A percentile compares a stretch with the other conserved stretches of the same genome.
Conservation (phyloP, 768 basidiomycete species). For the Pleurotus tuoliensis region DNA sequence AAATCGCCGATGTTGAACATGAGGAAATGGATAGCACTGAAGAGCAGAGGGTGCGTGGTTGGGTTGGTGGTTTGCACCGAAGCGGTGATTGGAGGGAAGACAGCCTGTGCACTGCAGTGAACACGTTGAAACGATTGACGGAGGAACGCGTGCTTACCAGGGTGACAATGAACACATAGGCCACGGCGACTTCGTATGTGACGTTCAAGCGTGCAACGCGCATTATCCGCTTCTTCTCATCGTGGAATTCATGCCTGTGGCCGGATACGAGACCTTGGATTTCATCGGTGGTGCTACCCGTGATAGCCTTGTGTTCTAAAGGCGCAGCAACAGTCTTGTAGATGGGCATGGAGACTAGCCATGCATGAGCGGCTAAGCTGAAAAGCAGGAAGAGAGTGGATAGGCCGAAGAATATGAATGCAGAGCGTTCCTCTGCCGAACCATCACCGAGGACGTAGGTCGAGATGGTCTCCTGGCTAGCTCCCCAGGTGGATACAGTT, state of each 20-base stretch:
- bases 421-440: slow-evolving; percentile 61
- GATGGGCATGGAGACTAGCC: slow-evolving; percentile 53
- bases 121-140: not conserved
- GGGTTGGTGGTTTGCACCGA: slow-evolving; percentile 67
- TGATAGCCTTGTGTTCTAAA: slow-evolving; percentile 34
- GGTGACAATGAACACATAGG: slow-evolving; percentile 75
- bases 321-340: slow-evolving; percentile 54
- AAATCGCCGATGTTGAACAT: slow-evolving; percentile 75
- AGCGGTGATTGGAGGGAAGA: slow-evolving; percentile 84
- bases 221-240: slow-evolving; percentile 40
- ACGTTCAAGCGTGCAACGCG: slow-evolving; percentile 62
- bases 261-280: slow-evolving; percentile 33
- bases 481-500: slow-evolving; percentile 48
- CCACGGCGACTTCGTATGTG: slow-evolving; percentile 66
- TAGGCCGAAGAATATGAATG: slow-evolving; percentile 69
- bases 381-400: slow-evolving; percentile 62
- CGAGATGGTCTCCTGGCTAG: slow-evolving; percentile 24
- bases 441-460: slow-evolving; percentile 26
- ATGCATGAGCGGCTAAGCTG: slow-evolving; percentile 49
- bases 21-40: slow-evolving; percentile 74
- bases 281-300: slow-evolving; percentile 22
- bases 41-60: slow-evolving; percentile 73
- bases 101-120: slow-evolving; percentile 46
- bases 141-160: slow-evolving; percentile 45
- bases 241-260: slow-evolving; percentile 18